A percentile compares a stretch with the other conserved stretches of the same genome.
phyloP scores from a whole-genome alignment of 495 filamentous ascomycete species.

The Tuber microsphaerosporum region DNA sequence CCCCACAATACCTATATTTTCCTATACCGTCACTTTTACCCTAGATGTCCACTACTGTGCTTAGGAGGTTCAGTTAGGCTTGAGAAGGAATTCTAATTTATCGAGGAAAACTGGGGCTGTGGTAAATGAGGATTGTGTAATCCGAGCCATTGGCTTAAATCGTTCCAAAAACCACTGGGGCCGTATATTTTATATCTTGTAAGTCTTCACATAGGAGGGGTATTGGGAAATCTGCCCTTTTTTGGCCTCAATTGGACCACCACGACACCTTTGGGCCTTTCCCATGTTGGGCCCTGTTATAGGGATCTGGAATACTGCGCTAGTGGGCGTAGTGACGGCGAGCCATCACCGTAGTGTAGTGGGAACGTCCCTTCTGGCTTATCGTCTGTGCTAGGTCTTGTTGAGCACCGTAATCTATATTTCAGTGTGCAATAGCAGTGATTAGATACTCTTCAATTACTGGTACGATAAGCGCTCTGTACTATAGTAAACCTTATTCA shows the following conservation, averaged over 20 bases:
- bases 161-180: no score
- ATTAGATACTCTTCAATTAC: not conserved
- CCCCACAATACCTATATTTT: no score
- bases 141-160: no score
- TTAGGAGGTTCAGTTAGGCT: no score
- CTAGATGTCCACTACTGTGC: no score
- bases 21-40: no score
- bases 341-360: not conserved
- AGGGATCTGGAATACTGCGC: not conserved
- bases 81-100: no score
- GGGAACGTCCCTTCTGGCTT: no score
- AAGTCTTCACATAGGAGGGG: not conserved
- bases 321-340: not conserved
- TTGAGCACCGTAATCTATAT: not conserved
- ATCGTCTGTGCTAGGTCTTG: not conserved
- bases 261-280: not conserved
- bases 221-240: not conserved
- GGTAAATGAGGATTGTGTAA: no score
- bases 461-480: no score
- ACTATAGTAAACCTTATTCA: no score
- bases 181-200: not conserved
- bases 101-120: no score
- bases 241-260: not conserved
- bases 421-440: not conserved
- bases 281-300: not conserved